These are phyloP conservation scores for Lactarius akahatsu DNA, from an alignment of 768 basidiomycete genomes.

Conservation along the genomic window DNA sequence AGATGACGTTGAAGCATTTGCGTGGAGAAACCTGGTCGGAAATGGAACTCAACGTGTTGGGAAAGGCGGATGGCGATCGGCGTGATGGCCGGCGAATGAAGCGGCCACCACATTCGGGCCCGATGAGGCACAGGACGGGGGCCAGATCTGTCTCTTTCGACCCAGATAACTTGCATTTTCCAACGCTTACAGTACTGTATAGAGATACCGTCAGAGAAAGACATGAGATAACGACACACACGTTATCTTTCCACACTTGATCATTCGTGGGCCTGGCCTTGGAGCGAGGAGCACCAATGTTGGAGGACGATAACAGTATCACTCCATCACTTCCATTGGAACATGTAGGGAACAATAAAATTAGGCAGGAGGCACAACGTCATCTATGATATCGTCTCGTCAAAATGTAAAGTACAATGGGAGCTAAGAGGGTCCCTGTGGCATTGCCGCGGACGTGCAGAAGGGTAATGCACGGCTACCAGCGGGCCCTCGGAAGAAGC, in stretches of 20 bases:
- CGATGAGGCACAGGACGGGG: not conserved
- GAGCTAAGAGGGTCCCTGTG: not conserved
- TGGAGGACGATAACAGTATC: not conserved
- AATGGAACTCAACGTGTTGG: no score
- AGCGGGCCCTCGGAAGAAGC: not conserved
- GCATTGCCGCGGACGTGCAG: not conserved
- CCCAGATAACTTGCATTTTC: not conserved
- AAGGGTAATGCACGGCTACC: not conserved
- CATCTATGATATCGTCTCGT: constrained; percentile 15
- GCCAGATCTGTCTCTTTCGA: not conserved
- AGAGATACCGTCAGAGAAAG: not conserved
- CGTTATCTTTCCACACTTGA: not conserved
- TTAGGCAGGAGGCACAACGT: constrained; percentile 2
- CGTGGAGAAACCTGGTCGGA: no score
- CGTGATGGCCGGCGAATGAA: no score
- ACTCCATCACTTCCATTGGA: not conserved
- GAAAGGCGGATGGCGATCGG: no score
- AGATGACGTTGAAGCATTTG: no score
- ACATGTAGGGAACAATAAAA: constrained; percentile 12
- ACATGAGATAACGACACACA: not conserved
- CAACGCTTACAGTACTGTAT: no score
- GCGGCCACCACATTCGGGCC: no score
- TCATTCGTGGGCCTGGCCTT: not conserved
- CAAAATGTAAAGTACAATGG: constrained; percentile 14
- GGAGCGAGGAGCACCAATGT: no score